Percentiles rank a stretch among this genome's conserved stretches.
Evolutionary conservation across 2,329 filamentous ascomycete genomes (phyloP).

Genomic region (Sclerotinia spermophila): DNA sequence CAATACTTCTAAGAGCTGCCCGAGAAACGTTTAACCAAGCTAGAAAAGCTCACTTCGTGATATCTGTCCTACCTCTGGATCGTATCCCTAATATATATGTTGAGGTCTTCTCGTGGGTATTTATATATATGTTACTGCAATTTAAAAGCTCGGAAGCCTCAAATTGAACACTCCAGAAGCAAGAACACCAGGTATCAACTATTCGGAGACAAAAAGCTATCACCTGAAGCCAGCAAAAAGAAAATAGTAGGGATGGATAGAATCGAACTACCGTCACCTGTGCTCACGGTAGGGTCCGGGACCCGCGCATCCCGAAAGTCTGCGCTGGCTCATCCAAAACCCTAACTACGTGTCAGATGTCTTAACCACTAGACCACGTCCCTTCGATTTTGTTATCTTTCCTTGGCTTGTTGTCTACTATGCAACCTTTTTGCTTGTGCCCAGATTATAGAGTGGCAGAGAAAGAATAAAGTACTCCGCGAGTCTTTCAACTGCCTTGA

Average conservation of each 20-base stretch:
- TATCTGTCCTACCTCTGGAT: neutral
- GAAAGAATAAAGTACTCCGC: neutral
- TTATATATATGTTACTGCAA: neutral
- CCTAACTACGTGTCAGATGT: neutral
- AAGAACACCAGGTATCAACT: neutral
- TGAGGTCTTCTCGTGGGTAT: neutral
- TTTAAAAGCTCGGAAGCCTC: neutral
- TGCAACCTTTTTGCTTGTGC: neutral
- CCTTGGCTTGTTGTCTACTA: neutral
- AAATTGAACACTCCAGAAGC: neutral
- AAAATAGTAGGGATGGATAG: neutral
- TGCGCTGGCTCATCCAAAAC: neutral
- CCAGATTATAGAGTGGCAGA: too few relatives aligned
- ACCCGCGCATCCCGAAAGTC: neutral
- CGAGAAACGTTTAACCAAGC: neutral
- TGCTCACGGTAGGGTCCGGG: neutral
- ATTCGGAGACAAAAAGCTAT: neutral
- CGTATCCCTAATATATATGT: neutral
- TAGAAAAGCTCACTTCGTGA: neutral
- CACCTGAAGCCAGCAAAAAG: neutral
- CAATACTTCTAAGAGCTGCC: neutral
- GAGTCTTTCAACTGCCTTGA: neutral
- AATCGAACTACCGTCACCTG: neutral
- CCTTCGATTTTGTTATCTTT: neutral
- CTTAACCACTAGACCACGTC: neutral